A percentile compares a stretch with the other conserved stretches of the same genome.
Evolutionary conservation across 2,329 filamentous ascomycete species (phyloP).

Genomic region (Xylaria sp.): DNA sequence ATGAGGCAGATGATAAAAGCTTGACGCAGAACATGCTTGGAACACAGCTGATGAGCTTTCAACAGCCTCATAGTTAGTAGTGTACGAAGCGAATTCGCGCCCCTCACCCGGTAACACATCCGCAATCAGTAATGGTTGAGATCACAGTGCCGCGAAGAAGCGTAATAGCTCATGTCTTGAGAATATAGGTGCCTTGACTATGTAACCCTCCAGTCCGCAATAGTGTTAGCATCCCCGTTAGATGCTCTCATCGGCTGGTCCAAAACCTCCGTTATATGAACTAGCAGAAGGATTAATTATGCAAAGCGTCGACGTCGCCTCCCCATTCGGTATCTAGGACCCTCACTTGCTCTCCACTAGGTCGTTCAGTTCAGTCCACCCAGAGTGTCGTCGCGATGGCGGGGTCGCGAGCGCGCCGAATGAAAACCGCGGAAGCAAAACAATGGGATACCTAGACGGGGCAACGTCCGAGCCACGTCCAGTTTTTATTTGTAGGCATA

Average conservation of each 20-base stretch:
- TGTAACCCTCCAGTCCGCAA: slow-evolving; percentile 9
- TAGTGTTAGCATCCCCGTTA: slow-evolving; percentile 3
- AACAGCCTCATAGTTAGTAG: background rate
- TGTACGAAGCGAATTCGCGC: background rate
- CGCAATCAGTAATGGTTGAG: background rate
- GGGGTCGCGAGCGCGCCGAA: slow-evolving; percentile 8
- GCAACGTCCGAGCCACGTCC: slow-evolving; percentile 23
- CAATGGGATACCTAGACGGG: slow-evolving; percentile 4
- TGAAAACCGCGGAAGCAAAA: slow-evolving; percentile 1
- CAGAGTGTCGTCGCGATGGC: background rate
- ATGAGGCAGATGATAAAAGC: slow-evolving; percentile 13
- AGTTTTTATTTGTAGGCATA: slow-evolving; percentile 8
- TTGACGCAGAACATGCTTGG: slow-evolving; percentile 9
- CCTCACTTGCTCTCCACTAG: slow-evolving; percentile 21
- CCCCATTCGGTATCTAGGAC: slow-evolving; percentile 10
- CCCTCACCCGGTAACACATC: background rate
- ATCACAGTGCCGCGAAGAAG: background rate
- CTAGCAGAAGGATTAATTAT: slow-evolving; percentile 7
- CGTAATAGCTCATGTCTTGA: background rate
- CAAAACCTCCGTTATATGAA: background rate
- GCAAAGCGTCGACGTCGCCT: slow-evolving; percentile 19
- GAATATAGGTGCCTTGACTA: background rate
- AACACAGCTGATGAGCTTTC: background rate
- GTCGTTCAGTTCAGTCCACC: background rate
- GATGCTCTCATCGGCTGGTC: background rate